These are phyloP conservation scores for Zygnema cylindricum DNA, from an alignment of 139 green algal genomes.

Conservation along the genomic window DNA sequence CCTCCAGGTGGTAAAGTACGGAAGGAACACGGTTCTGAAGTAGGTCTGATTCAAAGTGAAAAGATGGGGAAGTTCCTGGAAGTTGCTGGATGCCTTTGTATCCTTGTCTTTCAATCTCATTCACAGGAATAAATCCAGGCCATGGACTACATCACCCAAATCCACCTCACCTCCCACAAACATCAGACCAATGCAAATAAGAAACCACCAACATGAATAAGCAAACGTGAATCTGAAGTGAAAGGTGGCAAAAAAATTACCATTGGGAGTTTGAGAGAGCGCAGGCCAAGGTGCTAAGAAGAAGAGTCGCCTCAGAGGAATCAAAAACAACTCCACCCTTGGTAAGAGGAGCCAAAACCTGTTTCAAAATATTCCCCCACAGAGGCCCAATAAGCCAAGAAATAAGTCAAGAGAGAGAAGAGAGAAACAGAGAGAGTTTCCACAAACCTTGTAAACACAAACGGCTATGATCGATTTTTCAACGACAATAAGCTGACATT, in stretches of 20 bases:
- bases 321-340: neutral
- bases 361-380: too few species aligned
- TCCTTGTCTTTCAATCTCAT: neutral
- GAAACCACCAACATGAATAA: too few species aligned
- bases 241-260: neutral
- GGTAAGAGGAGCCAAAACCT: neutral
- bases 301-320: neutral
- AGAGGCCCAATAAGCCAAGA: too few species aligned
- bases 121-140: neutral
- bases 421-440: too few species aligned
- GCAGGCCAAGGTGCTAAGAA: neutral
- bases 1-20: neutral
- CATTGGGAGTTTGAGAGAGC: neutral
- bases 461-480: too few species aligned
- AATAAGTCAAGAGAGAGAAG: too few species aligned
- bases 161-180: neutral
- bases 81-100: neutral
- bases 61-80: neutral
- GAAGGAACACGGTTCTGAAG: neutral
- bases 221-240: too few species aligned
- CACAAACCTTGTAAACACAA: too few species aligned
- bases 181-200: too few species aligned
- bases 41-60: slow-evolving; percentile 7
- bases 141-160: neutral
- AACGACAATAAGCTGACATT: too few species aligned